Evolutionary conservation across 768 basidiomycete species (phyloP).

Genomic region (Leccinum pellstonianum): DNA sequence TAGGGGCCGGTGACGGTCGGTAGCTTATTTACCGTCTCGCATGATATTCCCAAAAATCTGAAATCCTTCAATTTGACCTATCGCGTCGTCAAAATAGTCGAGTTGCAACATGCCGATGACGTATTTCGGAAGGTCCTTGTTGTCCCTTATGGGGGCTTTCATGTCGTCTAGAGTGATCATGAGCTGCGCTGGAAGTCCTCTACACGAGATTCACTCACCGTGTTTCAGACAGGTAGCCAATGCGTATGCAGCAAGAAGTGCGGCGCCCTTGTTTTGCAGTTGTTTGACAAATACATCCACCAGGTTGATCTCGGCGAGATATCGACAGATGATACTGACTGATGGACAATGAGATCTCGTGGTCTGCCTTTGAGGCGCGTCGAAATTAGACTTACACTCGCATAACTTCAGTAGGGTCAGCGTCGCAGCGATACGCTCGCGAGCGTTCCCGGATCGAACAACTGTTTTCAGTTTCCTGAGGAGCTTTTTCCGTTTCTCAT

Average conservation of each 20-base stretch:
- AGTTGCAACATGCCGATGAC: conserved; percentile 24
- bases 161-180: conserved; percentile 13
- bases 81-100: conserved; percentile 27
- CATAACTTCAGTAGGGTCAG: conserved; percentile 25
- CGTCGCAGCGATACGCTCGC: conserved; percentile 25
- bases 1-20: background rate
- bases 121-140: conserved; percentile 11
- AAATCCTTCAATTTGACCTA: conserved; percentile 25
- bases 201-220: conserved; percentile 6
- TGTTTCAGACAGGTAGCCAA: conserved; percentile 17
- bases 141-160: conserved; percentile 8
- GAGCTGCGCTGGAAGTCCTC: background rate
- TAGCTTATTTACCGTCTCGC: conserved; percentile 16
- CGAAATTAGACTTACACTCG: conserved; percentile 13
- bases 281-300: conserved; percentile 17
- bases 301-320: conserved; percentile 9
- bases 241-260: conserved; percentile 26
- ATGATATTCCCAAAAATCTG: conserved; percentile 25
- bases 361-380: background rate
- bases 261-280: conserved; percentile 13
- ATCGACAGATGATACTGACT: conserved; percentile 10
- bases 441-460: background rate
- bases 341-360: background rate
- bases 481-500: conserved; percentile 3
- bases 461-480: conserved; percentile 13